Conservation (phyloP, 495 filamentous ascomycete species). For the Podospora didyma region DNA sequence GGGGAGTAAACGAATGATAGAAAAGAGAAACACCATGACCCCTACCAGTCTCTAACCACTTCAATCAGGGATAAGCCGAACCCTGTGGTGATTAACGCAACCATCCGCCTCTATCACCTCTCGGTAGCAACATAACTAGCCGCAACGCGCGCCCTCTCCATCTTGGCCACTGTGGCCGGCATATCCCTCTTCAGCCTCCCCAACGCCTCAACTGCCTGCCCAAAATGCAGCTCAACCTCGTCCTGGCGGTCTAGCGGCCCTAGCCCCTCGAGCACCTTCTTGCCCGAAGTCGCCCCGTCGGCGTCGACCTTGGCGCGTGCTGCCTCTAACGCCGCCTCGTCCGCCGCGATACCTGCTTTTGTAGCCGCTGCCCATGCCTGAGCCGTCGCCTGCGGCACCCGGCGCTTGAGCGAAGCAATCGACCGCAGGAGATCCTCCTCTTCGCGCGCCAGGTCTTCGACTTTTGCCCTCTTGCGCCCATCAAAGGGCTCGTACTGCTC, state of each 20-base stretch:
- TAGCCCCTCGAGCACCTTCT: constrained; percentile 19
- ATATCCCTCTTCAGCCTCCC: constrained; percentile 55
- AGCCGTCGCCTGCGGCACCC: constrained; percentile 59
- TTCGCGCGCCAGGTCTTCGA: constrained; percentile 62
- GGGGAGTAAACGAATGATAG: too few relatives aligned
- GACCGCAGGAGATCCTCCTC: constrained; percentile 70
- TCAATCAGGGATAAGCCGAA: too few relatives aligned
- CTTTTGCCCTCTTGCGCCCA: constrained; percentile 59
- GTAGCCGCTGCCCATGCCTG: constrained; percentile 48
- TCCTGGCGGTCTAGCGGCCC: constrained; percentile 42
- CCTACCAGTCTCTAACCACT: too few relatives aligned
- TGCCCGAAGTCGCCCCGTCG: constrained; percentile 20
- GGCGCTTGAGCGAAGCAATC: constrained; percentile 67
- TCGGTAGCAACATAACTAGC: constrained; percentile 53
- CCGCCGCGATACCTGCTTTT: constrained; percentile 34
- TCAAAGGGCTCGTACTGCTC: constrained; percentile 69
- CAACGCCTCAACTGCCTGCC: constrained; percentile 48
- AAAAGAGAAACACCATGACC: too few relatives aligned
- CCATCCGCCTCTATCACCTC: constrained; percentile 21
- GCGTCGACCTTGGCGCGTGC: constrained; percentile 14
- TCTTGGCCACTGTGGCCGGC: constrained; percentile 68
- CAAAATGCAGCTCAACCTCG: constrained; percentile 48
- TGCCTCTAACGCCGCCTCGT: constrained; percentile 45
- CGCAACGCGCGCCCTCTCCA: constrained; percentile 71
- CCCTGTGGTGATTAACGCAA: too few relatives aligned